Base-by-base conservation (phyloP, 1,284 basidiomycete species). In the Cryptococcus sp. region DNA sequence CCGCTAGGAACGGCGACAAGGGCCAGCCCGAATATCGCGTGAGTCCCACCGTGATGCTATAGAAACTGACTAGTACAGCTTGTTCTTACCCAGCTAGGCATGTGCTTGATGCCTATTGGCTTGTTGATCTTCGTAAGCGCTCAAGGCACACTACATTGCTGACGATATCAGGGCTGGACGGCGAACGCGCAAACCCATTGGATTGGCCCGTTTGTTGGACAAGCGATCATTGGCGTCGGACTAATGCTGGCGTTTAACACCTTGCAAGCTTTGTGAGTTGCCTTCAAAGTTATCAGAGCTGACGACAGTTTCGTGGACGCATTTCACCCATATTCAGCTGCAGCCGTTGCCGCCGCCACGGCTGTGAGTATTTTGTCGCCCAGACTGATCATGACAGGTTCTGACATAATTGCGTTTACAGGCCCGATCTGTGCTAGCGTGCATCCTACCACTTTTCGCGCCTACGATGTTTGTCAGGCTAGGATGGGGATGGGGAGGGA, bases 271-370 rank as follows among this genome's bases (percentile, higher is more conserved):
- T 72, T 72, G 68, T 70, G 34, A 54, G 70, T 63, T 3, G 22
- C 3, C n/a, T 5, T 44, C 5, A 34, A 23, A 26, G 57, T 40
- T 5, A 16, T 37, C 13, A 44, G 43, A n/a, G 19, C 16, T 47
- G 16, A 29, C 26, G 13, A 68, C 46, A 81, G 75, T 57, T 65
- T 81, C 20, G 78, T 81, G 5, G 80, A 81, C 60, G 76, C 75
- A 5, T 80, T 80, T 54, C 73, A 77, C 22, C 81, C 81, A 3
- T 82, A 77, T 59, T 79, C 78, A 3, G 81, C 81, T 0, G 77
- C 78, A 0, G 80, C 76, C 0, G 75, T 77, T 6, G 80, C 80
- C 0, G 75, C 68, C 19, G 79, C 76, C 0, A 75, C 72, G 10
- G 69, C 68, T 16, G 72, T 75, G 41, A 71, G 72, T 63, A 3